Evolutionary conservation across 2,329 filamentous ascomycete species (phyloP).

Genomic region (Byssochlamys sp.): DNA sequence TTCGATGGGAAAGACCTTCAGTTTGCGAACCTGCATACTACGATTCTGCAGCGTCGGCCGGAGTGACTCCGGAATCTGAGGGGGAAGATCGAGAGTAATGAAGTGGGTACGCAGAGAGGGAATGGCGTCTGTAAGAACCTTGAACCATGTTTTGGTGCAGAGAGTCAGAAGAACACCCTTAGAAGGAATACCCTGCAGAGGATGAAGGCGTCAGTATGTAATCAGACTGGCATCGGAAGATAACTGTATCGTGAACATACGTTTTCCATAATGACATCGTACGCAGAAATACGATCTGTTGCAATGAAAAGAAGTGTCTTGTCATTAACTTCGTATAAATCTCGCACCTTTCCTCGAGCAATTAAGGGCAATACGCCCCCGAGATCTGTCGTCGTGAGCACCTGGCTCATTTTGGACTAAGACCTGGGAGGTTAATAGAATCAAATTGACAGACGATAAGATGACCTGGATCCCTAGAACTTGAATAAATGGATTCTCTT

Average conservation of each 20-base stretch:
- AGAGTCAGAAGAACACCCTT: slow-evolving; percentile 49
- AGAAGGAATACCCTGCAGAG: not conserved
- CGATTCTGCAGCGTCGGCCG: slow-evolving; percentile 50
- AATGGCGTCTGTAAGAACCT: slow-evolving; percentile 47
- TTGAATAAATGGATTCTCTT: no score
- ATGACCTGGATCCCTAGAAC: no score
- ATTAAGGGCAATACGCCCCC: slow-evolving; percentile 40
- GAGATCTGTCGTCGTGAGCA: slow-evolving; percentile 35
- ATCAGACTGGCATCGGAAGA: not conserved
- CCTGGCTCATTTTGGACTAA: slow-evolving; percentile 23
- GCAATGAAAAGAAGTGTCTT: slow-evolving; percentile 70
- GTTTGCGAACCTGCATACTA: slow-evolving; percentile 66
- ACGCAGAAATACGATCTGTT: slow-evolving; percentile 86
- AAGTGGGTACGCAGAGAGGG: slow-evolving; percentile 56
- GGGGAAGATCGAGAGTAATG: slow-evolving; percentile 49
- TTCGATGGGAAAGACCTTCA: slow-evolving; percentile 69
- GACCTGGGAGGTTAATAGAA: not conserved
- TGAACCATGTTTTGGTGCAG: slow-evolving; percentile 61
- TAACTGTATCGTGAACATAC: not conserved
- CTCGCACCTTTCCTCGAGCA: slow-evolving; percentile 65
- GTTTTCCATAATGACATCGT: slow-evolving; percentile 83
- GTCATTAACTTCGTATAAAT: slow-evolving; percentile 65
- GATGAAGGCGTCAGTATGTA: not conserved
- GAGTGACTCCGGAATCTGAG: slow-evolving; percentile 39
- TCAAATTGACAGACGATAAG: not conserved